Evolutionary conservation across 1,284 basidiomycete species (phyloP), one percentile per base, ranked within the genome.

Genomic region (Acaromyces ingoldii): DNA sequence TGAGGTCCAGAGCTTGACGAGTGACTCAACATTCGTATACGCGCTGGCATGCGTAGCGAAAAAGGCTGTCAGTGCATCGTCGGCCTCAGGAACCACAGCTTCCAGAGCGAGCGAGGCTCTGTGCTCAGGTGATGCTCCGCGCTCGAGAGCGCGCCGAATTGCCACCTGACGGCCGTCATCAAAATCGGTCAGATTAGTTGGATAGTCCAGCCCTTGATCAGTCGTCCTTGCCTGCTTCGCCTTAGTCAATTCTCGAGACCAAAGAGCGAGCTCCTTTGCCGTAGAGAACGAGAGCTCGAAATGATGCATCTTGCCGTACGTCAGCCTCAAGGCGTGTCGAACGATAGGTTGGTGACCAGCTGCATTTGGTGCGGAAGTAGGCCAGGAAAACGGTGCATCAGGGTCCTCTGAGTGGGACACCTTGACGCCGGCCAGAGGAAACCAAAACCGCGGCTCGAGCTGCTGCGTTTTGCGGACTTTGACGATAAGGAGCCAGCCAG

Each of bases 231-330:
- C n/a, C n/a, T n/a, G n/a, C n/a, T n/a, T n/a, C n/a, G n/a, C n/a
- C n/a, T n/a, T n/a, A n/a, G n/a, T n/a, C n/a, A n/a, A n/a, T n/a
- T n/a, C n/a, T n/a, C n/a, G n/a, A n/a, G n/a, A n/a, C 72, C 72
- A 75, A 4, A 70, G 49, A 37, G 63, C 56, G 21, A 58, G 52
- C 42, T 75, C 72, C 40, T 65, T 63, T 15, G 57, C 54, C 24
- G 62, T 73, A 30, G 64, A 62, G 4, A 69, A 69, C 10, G 63
- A 67, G 6, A 73, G 50, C 53, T 75, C 72, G 47, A 75, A 75
- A 51, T 72, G 65, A 51, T 75, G 72, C n/a, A n/a, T n/a, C n/a
- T n/a, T n/a, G 5, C 33, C 49, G 42, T 67, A 55, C 4, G 63
- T 60, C 6, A 75, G 45, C 9, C 72, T 59, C 58, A 73, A 72